Conservation (phyloP, 768 basidiomycete species). For the Coprinellus aureogranulatus region DNA sequence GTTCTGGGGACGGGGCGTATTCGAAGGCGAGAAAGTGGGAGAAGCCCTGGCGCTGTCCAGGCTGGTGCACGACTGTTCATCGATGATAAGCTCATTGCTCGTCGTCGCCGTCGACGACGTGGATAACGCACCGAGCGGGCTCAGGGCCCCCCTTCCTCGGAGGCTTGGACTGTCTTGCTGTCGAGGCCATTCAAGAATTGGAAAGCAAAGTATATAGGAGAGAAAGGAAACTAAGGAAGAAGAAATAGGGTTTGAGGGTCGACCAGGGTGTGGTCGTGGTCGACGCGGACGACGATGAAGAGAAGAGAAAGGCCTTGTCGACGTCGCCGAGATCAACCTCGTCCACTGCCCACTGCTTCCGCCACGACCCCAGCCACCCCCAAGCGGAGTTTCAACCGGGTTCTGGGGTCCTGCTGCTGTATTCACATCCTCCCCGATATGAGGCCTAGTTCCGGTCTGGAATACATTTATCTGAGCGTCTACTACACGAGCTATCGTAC, state of each 20-base stretch:
- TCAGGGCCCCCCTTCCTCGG: conserved; percentile 63
- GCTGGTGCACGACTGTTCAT: conserved; percentile 41
- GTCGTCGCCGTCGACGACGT: too few species aligned
- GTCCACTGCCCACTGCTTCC: conserved; percentile 5
- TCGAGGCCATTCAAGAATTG: conserved; percentile 53
- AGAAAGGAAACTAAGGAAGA: too few species aligned
- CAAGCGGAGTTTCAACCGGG: neutral
- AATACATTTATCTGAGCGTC: too few species aligned
- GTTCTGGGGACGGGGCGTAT: conserved; percentile 34
- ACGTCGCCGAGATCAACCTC: too few species aligned
- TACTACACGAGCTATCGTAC: too few species aligned
- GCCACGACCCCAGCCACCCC: neutral
- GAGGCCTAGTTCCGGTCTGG: neutral
- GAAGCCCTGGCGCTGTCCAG: conserved; percentile 69
- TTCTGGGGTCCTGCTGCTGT: neutral
- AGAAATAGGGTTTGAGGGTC: too few species aligned
- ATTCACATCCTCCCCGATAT: neutral
- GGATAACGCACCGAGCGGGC: conserved; percentile 44
- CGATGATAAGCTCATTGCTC: too few species aligned
- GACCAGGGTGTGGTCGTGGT: too few species aligned
- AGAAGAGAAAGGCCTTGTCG: conserved; percentile 15
- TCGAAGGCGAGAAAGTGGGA: conserved; percentile 64
- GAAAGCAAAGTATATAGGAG: conserved; percentile 32
- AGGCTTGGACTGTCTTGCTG: conserved; percentile 63
- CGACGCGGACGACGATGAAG: conserved; percentile 18